These are phyloP conservation scores for Sugiyamaella grinbergsii DNA, from an alignment of 1,139 yeast species.

Conservation along the genomic window DNA sequence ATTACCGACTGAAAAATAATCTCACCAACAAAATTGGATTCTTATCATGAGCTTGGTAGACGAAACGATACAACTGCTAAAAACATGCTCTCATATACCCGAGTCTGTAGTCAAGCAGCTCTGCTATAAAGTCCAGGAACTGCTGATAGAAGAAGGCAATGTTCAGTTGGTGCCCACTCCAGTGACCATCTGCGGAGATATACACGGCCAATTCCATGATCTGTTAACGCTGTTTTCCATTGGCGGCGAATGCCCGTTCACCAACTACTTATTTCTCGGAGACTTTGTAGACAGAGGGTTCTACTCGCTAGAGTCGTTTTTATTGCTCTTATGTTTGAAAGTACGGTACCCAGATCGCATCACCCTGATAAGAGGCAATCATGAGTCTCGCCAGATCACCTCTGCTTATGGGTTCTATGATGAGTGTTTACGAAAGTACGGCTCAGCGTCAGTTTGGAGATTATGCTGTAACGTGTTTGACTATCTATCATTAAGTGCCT, in stretches of 20 bases:
- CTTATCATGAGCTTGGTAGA: constrained; percentile 35
- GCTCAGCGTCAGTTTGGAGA: constrained; percentile 92
- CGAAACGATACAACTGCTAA: constrained; percentile 55
- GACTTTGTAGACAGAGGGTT: constrained; percentile 94
- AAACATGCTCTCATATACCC: constrained; percentile 76
- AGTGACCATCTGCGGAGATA: constrained; percentile 95
- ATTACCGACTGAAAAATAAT: no score
- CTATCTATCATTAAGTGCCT: constrained; percentile 87
- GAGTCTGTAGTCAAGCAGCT: constrained; percentile 79
- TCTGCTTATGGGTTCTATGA: constrained; percentile 97
- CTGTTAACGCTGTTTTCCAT: constrained; percentile 75
- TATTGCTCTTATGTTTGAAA: constrained; percentile 73
- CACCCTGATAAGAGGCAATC: constrained; percentile 91
- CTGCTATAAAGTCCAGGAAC: constrained; percentile 87
- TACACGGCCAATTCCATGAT: constrained; percentile 96
- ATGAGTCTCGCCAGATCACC: constrained; percentile 96
- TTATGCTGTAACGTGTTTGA: constrained; percentile 79
- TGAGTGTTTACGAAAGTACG: constrained; percentile 92
- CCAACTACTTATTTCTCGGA: constrained; percentile 77
- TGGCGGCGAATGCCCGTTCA: constrained; percentile 83
- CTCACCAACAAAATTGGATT: no score
- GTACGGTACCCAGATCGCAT: constrained; percentile 94
- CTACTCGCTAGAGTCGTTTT: constrained; percentile 85
- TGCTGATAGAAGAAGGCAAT: constrained; percentile 85
- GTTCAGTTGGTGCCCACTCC: constrained; percentile 96